Conservation (phyloP, 1,284 basidiomycete species). For the Amylostereum areolatum region DNA sequence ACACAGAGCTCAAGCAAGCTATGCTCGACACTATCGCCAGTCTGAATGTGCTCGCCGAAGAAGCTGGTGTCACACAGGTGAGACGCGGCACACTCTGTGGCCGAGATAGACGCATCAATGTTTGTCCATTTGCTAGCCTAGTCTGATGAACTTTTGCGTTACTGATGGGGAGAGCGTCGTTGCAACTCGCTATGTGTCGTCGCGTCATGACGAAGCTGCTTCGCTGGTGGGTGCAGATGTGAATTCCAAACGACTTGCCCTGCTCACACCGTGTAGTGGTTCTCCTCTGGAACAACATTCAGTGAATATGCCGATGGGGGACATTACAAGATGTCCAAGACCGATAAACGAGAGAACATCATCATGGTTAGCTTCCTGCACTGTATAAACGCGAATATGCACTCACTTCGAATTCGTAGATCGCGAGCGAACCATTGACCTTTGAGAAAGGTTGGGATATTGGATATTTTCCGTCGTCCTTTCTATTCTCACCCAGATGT, state of each 20-base stretch:
- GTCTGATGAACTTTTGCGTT: slow-evolving; percentile 93
- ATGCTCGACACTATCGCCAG: slow-evolving; percentile 83
- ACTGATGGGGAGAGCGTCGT: slow-evolving; percentile 93
- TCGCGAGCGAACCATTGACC: slow-evolving; percentile 89
- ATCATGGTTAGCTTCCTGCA: slow-evolving; percentile 59
- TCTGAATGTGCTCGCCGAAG: slow-evolving; percentile 74
- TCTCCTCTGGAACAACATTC: slow-evolving; percentile 91
- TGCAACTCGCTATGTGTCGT: slow-evolving; percentile 93
- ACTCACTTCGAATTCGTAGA: slow-evolving; percentile 23
- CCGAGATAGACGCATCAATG: neutral
- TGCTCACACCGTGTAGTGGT: slow-evolving; percentile 56
- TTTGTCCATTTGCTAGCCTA: slow-evolving; percentile 50
- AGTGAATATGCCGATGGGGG: slow-evolving; percentile 86
- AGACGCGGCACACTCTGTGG: slow-evolving; percentile 7
- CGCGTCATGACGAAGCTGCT: slow-evolving; percentile 87
- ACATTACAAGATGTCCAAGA: slow-evolving; percentile 93
- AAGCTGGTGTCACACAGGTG: slow-evolving; percentile 69
- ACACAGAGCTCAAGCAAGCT: slow-evolving; percentile 61
- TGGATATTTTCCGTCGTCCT: slow-evolving; percentile 7
- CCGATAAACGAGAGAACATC: slow-evolving; percentile 92
- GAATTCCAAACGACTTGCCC: slow-evolving; percentile 1
- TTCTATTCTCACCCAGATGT: neutral
- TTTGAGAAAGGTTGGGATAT: slow-evolving; percentile 79
- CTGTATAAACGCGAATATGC: neutral
- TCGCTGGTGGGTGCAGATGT: slow-evolving; percentile 50